Percentiles rank a stretch among this genome's conserved stretches.
Evolutionary conservation across 441 rosid genomes (phyloP).

Genomic region (Mallotus japonicus): DNA sequence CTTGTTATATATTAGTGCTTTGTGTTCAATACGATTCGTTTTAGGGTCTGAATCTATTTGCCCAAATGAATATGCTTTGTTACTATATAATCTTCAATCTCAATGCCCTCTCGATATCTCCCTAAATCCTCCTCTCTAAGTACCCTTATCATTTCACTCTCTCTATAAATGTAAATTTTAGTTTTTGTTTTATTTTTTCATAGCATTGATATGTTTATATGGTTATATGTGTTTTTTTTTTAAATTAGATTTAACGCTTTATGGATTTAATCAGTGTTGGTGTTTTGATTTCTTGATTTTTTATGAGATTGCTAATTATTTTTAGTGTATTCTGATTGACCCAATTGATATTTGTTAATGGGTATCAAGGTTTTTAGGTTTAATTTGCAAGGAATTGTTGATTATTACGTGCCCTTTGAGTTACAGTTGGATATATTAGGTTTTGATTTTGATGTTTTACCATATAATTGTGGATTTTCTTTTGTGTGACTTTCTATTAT

Average conservation of each 20-base stretch:
- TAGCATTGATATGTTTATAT: background rate
- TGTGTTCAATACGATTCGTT: slow-evolving; percentile 29
- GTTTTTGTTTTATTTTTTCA: background rate
- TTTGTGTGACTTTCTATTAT: background rate
- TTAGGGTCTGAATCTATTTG: slow-evolving; percentile 41
- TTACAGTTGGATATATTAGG: slow-evolving; percentile 1
- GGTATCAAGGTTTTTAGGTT: slow-evolving; percentile 2
- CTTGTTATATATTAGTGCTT: slow-evolving; percentile 32
- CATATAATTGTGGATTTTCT: background rate
- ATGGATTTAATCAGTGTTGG: background rate
- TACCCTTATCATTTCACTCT: slow-evolving; percentile 22
- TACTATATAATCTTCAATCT: slow-evolving; percentile 39
- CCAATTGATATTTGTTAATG: slow-evolving; percentile 1
- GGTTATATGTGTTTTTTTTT: background rate
- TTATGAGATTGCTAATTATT: background rate
- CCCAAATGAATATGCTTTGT: slow-evolving; percentile 38
- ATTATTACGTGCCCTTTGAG: background rate
- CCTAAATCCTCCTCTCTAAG: slow-evolving; percentile 61
- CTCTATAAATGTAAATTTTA: too few species aligned
- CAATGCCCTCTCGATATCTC: slow-evolving; percentile 61
- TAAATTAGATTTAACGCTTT: background rate
- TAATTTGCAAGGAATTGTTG: background rate
- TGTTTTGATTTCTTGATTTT: too few species aligned
- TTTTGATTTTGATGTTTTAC: slow-evolving; percentile 4
- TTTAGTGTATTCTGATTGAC: background rate